phyloP scores from a whole-genome alignment of 2,329 filamentous ascomycete genomes.

The Fusarium pseudocircinatum region DNA sequence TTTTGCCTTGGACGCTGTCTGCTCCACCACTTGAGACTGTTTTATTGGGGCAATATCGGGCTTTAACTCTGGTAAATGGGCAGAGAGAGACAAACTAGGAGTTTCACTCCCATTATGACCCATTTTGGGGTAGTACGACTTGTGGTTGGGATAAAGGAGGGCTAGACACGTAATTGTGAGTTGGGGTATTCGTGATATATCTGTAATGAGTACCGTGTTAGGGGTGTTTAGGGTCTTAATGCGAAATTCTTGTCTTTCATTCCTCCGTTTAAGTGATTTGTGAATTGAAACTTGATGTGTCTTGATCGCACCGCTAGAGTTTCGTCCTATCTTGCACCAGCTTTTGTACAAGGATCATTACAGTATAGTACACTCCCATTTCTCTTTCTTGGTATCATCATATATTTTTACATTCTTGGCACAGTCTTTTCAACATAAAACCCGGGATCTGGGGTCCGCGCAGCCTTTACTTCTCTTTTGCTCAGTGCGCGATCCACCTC shows the following conservation, averaged over 20 bases:
- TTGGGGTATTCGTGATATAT: constrained; percentile 16
- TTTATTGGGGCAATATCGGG: neutral
- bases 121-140: constrained; percentile 12
- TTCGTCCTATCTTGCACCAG: constrained; percentile 6
- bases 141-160: constrained; percentile 11
- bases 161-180: constrained; percentile 26
- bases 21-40: neutral
- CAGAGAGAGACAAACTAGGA: neutral
- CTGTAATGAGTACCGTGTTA: constrained; percentile 12
- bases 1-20: neutral
- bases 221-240: constrained; percentile 4
- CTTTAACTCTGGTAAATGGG: neutral
- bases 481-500: constrained; percentile 76
- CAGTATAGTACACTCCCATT: constrained; percentile 45
- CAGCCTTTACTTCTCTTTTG: constrained; percentile 73
- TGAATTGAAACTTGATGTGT: neutral
- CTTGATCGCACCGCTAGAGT: constrained; percentile 15
- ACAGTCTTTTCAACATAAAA: constrained; percentile 78
- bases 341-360: constrained; percentile 44
- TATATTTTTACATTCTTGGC: constrained; percentile 32
- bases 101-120: neutral
- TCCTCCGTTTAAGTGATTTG: neutral
- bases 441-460: constrained; percentile 79
- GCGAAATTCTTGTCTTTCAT: neutral
- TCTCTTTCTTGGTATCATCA: neutral